Evolutionary conservation across 23 red algal species (phyloP), one percentile per base, ranked within the genome.

Genomic region (Gracilaria gracilis): DNA sequence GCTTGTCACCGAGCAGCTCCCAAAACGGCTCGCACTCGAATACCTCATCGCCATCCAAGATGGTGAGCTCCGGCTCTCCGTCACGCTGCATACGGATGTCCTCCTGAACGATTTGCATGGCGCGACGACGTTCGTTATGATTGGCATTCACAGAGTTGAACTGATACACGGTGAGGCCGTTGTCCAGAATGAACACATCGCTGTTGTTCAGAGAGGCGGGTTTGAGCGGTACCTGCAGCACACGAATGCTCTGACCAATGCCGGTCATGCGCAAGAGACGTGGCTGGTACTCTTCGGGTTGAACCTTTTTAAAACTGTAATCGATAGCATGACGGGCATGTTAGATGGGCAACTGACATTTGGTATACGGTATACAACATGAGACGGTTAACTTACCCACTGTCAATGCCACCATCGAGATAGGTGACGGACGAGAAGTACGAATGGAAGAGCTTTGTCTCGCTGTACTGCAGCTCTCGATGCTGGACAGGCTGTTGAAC

Each of bases 101-200:
- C 62, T 91, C 28, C 49, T 93, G 66, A 16, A 84, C 57, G 51
- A 93, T 86, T 55, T 84, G 61, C 67, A 85, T 85, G 27, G 91
- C 91, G 40, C 91, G 91, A 65, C 58, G 39, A 27, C 80, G 79
- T 69, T 93, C 91, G 32, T 85, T 77, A 25, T 72, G 65, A 70
- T 85, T 53, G 32, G 81, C 53, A 47, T 85, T 47, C 21, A 65
- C 58, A 21, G 81, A 35, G 54, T 86, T 93, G 27, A 84, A 93
- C 53, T 93, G 91, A n/a, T 80, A 93, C 53, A 93, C 62, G 35
- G 80, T 86, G 14, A 86, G 54, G 40, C 92, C 92, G 28, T 79
- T 71, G 75, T 95, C 92, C 37, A 95, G 92, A 31, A 95, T 79
- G 57, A 95, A 95, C 28, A 88, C 84, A 35, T 95, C 92, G 17